Evolutionary conservation across 495 filamentous ascomycete genomes (phyloP).

Genomic region (Penicillium taxi): DNA sequence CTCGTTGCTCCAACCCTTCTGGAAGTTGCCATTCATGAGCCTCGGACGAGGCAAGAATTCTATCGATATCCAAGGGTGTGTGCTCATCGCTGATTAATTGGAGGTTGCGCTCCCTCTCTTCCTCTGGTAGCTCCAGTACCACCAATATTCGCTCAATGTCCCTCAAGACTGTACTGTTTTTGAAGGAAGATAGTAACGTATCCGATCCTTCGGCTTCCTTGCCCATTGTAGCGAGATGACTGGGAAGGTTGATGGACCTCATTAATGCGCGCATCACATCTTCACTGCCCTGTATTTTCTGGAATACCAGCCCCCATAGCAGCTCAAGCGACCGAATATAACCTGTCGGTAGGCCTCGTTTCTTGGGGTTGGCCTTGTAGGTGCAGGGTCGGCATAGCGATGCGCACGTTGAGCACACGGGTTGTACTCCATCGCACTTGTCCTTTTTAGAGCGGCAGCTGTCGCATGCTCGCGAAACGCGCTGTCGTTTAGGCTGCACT

Average conservation of each 20-base stretch:
- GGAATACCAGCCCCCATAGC: slow-evolving; percentile 36
- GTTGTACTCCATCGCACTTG: slow-evolving; percentile 58
- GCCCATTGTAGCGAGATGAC: slow-evolving; percentile 36
- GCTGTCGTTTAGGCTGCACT: slow-evolving; percentile 34
- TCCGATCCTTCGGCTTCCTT: slow-evolving; percentile 39
- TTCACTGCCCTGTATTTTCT: slow-evolving; percentile 37
- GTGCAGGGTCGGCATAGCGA: slow-evolving; percentile 53
- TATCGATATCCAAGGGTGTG: slow-evolving; percentile 31
- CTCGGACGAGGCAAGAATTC: slow-evolving; percentile 27
- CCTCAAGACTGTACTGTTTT: slow-evolving; percentile 44
- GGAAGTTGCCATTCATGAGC: slow-evolving; percentile 35
- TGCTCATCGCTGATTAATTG: slow-evolving; percentile 20
- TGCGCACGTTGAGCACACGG: slow-evolving; percentile 55
- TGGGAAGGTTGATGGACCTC: slow-evolving; percentile 32
- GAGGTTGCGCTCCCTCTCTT: slow-evolving; percentile 22
- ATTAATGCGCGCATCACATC: slow-evolving; percentile 37
- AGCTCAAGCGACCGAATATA: slow-evolving; percentile 37
- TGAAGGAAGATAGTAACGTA: slow-evolving; percentile 45
- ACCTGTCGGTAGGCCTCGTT: slow-evolving; percentile 48
- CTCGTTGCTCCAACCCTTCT: slow-evolving; percentile 19
- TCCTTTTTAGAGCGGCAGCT: slow-evolving; percentile 58
- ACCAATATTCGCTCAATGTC: slow-evolving; percentile 47
- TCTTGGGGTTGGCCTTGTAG: slow-evolving; percentile 62
- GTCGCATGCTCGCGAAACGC: slow-evolving; percentile 59
- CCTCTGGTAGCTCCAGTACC: slow-evolving; percentile 35